Base-by-base conservation (phyloP, 768 basidiomycete genomes). In the Phanerochaete sordida region DNA sequence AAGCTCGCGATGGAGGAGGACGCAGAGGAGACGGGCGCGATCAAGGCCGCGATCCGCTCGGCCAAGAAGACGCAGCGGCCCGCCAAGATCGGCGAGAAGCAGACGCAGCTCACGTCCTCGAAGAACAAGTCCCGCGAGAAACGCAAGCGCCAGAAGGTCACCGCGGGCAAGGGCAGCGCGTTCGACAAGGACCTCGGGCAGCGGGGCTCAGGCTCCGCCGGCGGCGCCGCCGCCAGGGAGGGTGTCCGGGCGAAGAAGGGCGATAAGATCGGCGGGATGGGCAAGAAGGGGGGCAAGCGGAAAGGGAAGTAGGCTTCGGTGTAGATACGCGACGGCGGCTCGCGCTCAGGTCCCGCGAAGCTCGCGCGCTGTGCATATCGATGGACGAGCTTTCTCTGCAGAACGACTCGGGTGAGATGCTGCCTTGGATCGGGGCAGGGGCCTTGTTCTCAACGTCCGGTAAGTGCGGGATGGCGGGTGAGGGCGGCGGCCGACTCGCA, bases 1-100 rank as follows among this genome's bases (percentile, higher is more conserved):
- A 97, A 95, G 75, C 78, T 95, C 76, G 88, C 89, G 7, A 79
- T 84, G 72, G 91, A 95, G 69, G 86, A 88, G 63, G 82, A 84
- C 53, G 85, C 86, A 57, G 58, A 75, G 3, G 84, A 86, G 57
- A 75, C 72, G 33, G 80, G 77, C 24, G 76, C 81, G 9, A 74
- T 90, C 47, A 79, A 82, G 43, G 88, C 90, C 16, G 87, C 94
- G 0, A 90, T 97, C 63, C 90, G 95, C 57, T 84, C 84, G 13
- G 94, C 91, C 11, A 98, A 98, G 76, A 95, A 88, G 74, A 80
- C 86, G 8, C 74, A 77, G 35, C 82, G 84, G 64, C 90, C 90
- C 1, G 74, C 74, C 11, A 97, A 92, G 79, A 93, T 95, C 63
- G 88, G 90, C 39, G 72, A 79, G 46, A 76, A 81, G 31, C 75